Percentiles rank a stretch among this genome's conserved stretches.
These are phyloP conservation scores for Sporothrix schenckii DNA, from an alignment of 2,329 filamentous ascomycete species.

Conservation along the genomic window DNA sequence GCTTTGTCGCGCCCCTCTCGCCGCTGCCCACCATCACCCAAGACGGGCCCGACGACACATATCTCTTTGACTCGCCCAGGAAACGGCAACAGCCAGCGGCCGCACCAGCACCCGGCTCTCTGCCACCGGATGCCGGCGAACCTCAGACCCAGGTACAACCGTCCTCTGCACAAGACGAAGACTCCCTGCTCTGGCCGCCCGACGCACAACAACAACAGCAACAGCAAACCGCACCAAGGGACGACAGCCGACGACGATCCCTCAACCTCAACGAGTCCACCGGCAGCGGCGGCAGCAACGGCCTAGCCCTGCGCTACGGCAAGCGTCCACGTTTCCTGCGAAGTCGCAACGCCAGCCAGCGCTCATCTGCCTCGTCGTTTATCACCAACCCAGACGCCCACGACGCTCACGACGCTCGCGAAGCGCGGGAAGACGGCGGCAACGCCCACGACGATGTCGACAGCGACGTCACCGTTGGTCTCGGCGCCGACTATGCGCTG, in stretches of 20 bases:
- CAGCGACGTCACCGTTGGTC: constrained; percentile 72
- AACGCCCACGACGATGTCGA: constrained; percentile 64
- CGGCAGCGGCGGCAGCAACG: constrained; percentile 44
- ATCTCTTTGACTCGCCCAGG: constrained; percentile 56
- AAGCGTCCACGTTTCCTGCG: constrained; percentile 60
- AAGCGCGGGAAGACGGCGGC: constrained; percentile 55
- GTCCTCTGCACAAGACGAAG: neutral
- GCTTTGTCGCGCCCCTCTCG: constrained; percentile 62
- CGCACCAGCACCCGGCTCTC: neutral
- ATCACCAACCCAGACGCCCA: constrained; percentile 56
- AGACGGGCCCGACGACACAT: constrained; percentile 61
- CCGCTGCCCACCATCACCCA: constrained; percentile 55
- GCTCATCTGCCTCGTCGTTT: constrained; percentile 64
- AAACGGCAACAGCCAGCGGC: constrained; percentile 37
- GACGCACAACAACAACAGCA: neutral
- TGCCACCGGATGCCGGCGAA: neutral
- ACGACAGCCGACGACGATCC: constrained; percentile 39
- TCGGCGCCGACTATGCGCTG: constrained; percentile 74
- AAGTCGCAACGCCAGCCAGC: constrained; percentile 60
- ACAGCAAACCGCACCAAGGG: constrained; percentile 38
- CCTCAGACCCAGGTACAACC: neutral
- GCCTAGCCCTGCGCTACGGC: constrained; percentile 51
- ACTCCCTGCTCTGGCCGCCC: constrained; percentile 5
- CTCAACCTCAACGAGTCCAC: constrained; percentile 36
- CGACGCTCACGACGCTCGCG: neutral